Conservation (phyloP, 139 green algal genomes). For the Chlamydomonas asymmetrica region DNA sequence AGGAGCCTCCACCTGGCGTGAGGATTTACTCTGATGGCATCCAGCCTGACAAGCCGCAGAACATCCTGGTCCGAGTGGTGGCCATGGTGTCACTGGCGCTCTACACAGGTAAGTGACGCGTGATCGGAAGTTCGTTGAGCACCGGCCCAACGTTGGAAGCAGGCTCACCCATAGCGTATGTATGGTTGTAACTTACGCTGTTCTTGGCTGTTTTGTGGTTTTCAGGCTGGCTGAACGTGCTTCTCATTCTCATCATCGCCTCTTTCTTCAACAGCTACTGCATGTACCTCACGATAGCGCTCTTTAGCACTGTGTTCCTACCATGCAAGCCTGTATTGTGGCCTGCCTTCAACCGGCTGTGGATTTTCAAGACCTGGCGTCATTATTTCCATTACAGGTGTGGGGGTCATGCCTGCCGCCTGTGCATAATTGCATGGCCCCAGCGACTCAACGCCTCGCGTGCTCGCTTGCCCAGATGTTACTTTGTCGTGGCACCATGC, state of each 20-base stretch:
- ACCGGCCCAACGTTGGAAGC: neutral
- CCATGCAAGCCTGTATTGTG: constrained; percentile 28
- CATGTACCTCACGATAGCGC: constrained; percentile 17
- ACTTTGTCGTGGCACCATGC: no score
- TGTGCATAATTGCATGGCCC: no score
- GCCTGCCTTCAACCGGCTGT: constrained; percentile 34
- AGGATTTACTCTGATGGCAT: constrained; percentile 14
- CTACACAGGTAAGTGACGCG: constrained; percentile 1
- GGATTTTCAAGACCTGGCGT: constrained; percentile 44
- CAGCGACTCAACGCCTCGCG: no score
- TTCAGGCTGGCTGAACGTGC: no score
- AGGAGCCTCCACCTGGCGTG: constrained; percentile 1
- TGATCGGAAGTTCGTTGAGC: neutral
- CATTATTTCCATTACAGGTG: constrained; percentile 44
- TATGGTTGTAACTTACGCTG: neutral
- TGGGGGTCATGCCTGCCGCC: no score
- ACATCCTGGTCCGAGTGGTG: constrained; percentile 14
- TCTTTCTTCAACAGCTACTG: constrained; percentile 11
- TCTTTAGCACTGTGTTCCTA: constrained; percentile 29
- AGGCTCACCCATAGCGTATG: neutral
- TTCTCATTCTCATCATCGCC: constrained; percentile 2
- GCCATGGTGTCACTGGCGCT: constrained; percentile 13
- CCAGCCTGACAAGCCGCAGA: constrained; percentile 14
- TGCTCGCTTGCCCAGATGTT: no score
- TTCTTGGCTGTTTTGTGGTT: neutral